Conservation (phyloP, 148 eudicot genomes). For the Vaccinium darrowii region DNA sequence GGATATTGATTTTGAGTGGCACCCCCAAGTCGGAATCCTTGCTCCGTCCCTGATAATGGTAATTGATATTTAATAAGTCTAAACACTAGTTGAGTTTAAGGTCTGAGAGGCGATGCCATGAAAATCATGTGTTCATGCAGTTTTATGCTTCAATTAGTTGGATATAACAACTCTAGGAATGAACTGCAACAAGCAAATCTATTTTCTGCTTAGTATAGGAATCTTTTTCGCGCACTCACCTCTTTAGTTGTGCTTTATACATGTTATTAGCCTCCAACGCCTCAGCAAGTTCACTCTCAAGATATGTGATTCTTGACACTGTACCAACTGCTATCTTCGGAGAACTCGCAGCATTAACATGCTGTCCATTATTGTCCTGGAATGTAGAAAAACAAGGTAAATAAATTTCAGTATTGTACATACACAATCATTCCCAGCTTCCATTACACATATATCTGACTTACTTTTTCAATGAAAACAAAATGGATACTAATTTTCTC, state of each 20-base stretch:
- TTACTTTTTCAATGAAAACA: not conserved
- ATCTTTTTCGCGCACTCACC: conserved; percentile 31
- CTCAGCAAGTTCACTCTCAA: conserved; percentile 55
- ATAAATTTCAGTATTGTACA: not conserved
- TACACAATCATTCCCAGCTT: not conserved
- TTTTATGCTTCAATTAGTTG: not conserved
- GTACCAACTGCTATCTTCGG: conserved; percentile 2
- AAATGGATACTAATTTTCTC: not conserved
- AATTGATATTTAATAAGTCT: not conserved
- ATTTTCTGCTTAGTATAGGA: not conserved
- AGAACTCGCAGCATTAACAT: not conserved
- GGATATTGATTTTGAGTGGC: too few relatives aligned
- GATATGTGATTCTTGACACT: conserved; percentile 32
- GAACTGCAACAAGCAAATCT: not conserved
- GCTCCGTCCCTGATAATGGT: too few relatives aligned
- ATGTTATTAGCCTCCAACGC: conserved; percentile 60
- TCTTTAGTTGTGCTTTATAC: conserved; percentile 55
- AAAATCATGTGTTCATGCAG: not conserved
- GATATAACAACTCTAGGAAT: not conserved
- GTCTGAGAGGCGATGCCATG: not conserved
- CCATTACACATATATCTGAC: not conserved
- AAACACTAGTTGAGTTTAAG: not conserved
- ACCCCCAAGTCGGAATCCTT: too few relatives aligned
- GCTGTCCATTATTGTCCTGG: conserved; percentile 9
- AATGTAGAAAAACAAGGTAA: not conserved